Conservation (phyloP, 2,329 filamentous ascomycete genomes). For the Xylariaceae sp. region DNA sequence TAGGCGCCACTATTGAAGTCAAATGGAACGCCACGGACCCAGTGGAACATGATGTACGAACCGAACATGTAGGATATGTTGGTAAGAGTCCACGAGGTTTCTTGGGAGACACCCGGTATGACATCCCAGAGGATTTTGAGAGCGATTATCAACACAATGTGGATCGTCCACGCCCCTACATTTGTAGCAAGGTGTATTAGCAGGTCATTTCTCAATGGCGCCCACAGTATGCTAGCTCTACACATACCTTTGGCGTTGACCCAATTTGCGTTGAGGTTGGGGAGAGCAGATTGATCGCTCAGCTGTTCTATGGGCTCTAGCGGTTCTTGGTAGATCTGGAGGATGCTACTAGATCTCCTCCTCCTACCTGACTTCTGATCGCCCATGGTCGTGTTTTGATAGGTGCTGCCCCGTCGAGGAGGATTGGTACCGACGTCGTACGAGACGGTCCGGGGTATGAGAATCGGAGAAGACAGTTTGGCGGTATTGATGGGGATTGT, state of each 20-base stretch:
- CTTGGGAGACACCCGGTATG: slow-evolving; percentile 93
- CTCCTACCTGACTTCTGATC: slow-evolving; percentile 75
- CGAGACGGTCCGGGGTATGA: slow-evolving; percentile 87
- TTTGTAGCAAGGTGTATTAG: slow-evolving; percentile 23
- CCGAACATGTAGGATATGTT: slow-evolving; percentile 99
- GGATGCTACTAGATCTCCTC: slow-evolving; percentile 94
- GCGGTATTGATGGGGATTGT: slow-evolving; percentile 69
- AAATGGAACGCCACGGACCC: slow-evolving; percentile 95
- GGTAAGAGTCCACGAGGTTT: slow-evolving; percentile 97
- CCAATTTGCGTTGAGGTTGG: slow-evolving; percentile 98
- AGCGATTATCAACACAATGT: slow-evolving; percentile 87
- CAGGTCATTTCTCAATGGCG: not conserved
- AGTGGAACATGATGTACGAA: slow-evolving; percentile 99
- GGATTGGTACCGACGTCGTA: slow-evolving; percentile 83
- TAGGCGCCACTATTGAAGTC: slow-evolving; percentile 99
- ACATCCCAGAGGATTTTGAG: slow-evolving; percentile 98
- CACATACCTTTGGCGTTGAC: slow-evolving; percentile 94
- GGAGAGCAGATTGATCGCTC: slow-evolving; percentile 91
- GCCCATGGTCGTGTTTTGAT: slow-evolving; percentile 61
- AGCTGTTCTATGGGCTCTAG: slow-evolving; percentile 96
- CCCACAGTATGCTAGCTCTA: not conserved
- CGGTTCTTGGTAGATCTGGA: slow-evolving; percentile 92
- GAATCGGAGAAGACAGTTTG: slow-evolving; percentile 92
- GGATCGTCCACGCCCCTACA: slow-evolving; percentile 94
- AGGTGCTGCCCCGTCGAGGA: slow-evolving; percentile 65